These are phyloP conservation scores for Colletotrichum karsti DNA, from an alignment of 2,329 filamentous ascomycete species.

Conservation along the genomic window DNA sequence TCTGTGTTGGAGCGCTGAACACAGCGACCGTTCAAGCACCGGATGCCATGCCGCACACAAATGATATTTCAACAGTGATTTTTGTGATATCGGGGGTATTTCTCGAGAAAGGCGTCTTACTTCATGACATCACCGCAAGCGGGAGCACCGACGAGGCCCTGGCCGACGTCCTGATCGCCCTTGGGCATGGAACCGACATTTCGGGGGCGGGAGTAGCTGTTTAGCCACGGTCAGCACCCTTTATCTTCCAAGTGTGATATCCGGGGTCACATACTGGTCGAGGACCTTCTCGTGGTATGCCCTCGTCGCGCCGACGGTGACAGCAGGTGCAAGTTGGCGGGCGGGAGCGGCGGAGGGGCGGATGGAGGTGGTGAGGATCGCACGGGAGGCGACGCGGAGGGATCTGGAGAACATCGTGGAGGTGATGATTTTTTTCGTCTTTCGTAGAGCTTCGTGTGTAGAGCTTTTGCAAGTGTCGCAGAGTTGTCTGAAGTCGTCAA, in stretches of 20 bases:
- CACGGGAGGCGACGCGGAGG: slow-evolving; percentile 51
- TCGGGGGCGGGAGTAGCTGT: slow-evolving; percentile 65
- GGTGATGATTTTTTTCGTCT: background rate
- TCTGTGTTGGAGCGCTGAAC: no score
- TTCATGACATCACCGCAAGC: slow-evolving; percentile 95
- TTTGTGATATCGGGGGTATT: background rate
- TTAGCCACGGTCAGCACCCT: slow-evolving; percentile 34
- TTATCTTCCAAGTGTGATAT: slow-evolving; percentile 53
- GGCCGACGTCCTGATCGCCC: slow-evolving; percentile 84
- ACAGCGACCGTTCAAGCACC: background rate
- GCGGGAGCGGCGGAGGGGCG: slow-evolving; percentile 46
- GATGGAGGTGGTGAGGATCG: slow-evolving; percentile 50
- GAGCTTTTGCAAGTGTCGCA: slow-evolving; percentile 3
- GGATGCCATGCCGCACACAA: background rate
- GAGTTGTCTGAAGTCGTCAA: slow-evolving; percentile 12
- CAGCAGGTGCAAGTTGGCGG: slow-evolving; percentile 51
- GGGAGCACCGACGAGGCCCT: slow-evolving; percentile 88
- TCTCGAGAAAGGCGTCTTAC: slow-evolving; percentile 31
- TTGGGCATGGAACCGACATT: slow-evolving; percentile 72
- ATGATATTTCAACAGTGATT: background rate
- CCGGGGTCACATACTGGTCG: slow-evolving; percentile 77
- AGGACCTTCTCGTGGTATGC: slow-evolving; percentile 70
- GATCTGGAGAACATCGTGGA: slow-evolving; percentile 56
- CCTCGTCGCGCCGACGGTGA: slow-evolving; percentile 49
- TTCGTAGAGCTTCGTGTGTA: background rate